phyloP scores from a whole-genome alignment of 2,329 filamentous ascomycete genomes.

The Ophiocordyceps camponoti-floridani region DNA sequence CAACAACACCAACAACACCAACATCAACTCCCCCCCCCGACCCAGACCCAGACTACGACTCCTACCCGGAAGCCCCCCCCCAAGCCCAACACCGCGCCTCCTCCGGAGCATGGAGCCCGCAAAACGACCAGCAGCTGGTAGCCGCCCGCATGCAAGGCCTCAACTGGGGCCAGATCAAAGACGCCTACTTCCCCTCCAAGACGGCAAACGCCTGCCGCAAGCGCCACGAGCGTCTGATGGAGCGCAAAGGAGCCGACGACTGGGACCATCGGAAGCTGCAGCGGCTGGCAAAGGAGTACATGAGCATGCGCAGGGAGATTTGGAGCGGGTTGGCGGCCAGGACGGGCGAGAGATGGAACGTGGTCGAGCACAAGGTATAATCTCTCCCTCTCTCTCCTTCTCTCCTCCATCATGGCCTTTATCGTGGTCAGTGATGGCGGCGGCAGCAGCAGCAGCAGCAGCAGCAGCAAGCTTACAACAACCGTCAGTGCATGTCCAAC shows the following conservation, averaged over 20 bases:
- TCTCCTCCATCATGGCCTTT: not conserved
- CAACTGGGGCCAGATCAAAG: constrained; percentile 72
- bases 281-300: constrained; percentile 59
- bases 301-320: constrained; percentile 62
- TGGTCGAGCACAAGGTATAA: constrained; percentile 41
- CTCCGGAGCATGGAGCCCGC: constrained; percentile 51
- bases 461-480: too few species aligned
- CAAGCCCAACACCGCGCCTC: constrained; percentile 36
- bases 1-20: constrained; percentile 20
- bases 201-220: constrained; percentile 75
- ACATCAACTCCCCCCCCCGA: constrained; percentile 14
- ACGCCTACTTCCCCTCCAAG: constrained; percentile 60
- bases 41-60: constrained; percentile 17
- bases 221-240: constrained; percentile 69
- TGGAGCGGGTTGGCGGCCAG: constrained; percentile 58
- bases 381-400: not conserved
- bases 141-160: constrained; percentile 54
- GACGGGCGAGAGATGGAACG: constrained; percentile 71
- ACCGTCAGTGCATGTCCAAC: constrained; percentile 52
- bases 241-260: constrained; percentile 55
- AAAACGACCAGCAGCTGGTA: constrained; percentile 59
- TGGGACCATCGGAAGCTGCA: constrained; percentile 66
- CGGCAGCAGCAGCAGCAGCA: too few species aligned
- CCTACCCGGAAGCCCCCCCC: constrained; percentile 18
- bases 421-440: not conserved